Evolutionary conservation across 345 rosid species (phyloP).

Genomic region (Geranium brycei): DNA sequence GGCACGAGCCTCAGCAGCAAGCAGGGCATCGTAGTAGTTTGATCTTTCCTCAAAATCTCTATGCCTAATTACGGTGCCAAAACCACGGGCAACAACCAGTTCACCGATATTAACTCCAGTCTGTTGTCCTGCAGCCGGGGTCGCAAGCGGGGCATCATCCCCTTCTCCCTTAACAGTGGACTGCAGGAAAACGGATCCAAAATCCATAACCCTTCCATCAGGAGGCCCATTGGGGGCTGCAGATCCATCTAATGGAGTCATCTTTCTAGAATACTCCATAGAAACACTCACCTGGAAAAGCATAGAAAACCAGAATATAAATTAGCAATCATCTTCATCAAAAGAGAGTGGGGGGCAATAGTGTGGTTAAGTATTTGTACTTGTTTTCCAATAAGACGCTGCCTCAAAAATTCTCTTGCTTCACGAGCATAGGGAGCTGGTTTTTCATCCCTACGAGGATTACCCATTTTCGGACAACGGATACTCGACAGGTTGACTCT

Average conservation of each 20-base stretch:
- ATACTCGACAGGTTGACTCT: conserved; percentile 89
- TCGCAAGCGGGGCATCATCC: conserved; percentile 34
- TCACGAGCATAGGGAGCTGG: conserved; percentile 92
- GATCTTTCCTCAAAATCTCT: conserved; percentile 98
- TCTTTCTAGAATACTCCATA: conserved; percentile 93
- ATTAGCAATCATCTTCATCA: background rate
- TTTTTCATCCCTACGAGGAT: conserved; percentile 78
- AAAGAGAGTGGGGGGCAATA: background rate
- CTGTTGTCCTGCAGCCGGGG: conserved; percentile 18
- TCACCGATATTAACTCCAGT: conserved; percentile 73
- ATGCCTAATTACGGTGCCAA: conserved; percentile 65
- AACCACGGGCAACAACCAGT: conserved; percentile 67
- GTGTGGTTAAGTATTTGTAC: conserved; percentile 19
- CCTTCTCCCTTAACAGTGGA: conserved; percentile 51
- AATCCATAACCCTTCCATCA: conserved; percentile 82
- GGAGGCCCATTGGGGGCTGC: conserved; percentile 34
- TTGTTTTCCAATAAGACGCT: conserved; percentile 66
- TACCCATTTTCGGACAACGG: conserved; percentile 78
- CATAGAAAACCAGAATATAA: background rate
- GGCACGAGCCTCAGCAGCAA: conserved; percentile 92
- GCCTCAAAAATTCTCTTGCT: conserved; percentile 76
- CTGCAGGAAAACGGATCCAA: conserved; percentile 73
- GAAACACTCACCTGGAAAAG: conserved; percentile 63
- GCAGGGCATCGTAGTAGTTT: conserved; percentile 74
- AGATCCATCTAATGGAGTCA: conserved; percentile 50